These are phyloP conservation scores for Knoxdaviesia capensis DNA, from an alignment of 2,329 filamentous ascomycete genomes.

Conservation along the genomic window DNA sequence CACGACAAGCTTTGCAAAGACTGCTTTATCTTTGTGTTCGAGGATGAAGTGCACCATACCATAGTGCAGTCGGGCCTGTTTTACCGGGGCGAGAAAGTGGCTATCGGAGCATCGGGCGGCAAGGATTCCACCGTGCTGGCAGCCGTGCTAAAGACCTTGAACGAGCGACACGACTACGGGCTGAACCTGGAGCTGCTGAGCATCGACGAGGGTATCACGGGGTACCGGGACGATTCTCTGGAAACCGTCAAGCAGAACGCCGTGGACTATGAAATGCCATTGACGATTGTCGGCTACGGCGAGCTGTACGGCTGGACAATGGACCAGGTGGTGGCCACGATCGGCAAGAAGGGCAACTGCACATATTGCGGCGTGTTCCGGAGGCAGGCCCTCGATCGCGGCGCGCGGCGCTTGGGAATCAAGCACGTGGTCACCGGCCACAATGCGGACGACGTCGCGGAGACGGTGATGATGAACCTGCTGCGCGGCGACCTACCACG, in stretches of 20 bases:
- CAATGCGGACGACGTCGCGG: constrained; percentile 92
- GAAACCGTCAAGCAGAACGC: constrained; percentile 95
- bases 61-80: constrained; percentile 72
- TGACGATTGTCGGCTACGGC: constrained; percentile 83
- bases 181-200: constrained; percentile 72
- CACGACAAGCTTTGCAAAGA: constrained; percentile 77
- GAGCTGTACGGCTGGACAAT: constrained; percentile 98
- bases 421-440: constrained; percentile 92
- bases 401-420: constrained; percentile 71
- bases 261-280: constrained; percentile 70
- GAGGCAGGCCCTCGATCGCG: constrained; percentile 80
- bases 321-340: constrained; percentile 92
- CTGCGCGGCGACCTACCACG: constrained; percentile 77
- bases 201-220: constrained; percentile 93
- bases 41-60: constrained; percentile 85
- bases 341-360: constrained; percentile 97
- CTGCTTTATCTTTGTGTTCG: constrained; percentile 77
- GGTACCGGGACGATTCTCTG: constrained; percentile 86
- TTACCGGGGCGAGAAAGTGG: constrained; percentile 61
- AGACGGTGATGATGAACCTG: constrained; percentile 96
- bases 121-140: constrained; percentile 96
- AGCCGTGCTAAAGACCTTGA: constrained; percentile 83
- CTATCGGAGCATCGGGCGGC: constrained; percentile 88
- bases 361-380: constrained; percentile 97
- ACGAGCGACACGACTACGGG: constrained; percentile 73